Percentiles rank a stretch among this genome's conserved stretches.
These are phyloP conservation scores for Plasmodium reichenowi DNA, from an alignment of 169 alveolate species.

Conservation along the genomic window DNA sequence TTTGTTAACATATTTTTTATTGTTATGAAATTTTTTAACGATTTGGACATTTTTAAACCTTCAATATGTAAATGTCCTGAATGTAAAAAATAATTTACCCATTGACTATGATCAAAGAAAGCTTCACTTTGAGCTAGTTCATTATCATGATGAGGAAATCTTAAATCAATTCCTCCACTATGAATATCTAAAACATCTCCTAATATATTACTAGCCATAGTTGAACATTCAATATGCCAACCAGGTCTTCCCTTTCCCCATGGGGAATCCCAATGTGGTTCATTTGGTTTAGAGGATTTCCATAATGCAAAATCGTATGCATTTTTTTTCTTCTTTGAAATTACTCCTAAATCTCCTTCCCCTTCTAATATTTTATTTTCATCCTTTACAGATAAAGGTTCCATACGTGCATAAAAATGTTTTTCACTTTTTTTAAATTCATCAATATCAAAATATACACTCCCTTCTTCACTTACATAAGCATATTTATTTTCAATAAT, in stretches of 20 bases:
- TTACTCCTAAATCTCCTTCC: slow-evolving; percentile 93
- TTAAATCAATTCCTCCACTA: slow-evolving; percentile 98
- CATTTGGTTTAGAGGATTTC: slow-evolving; percentile 97
- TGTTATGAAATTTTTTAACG: slow-evolving; percentile 97
- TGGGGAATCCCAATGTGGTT: slow-evolving; percentile 98
- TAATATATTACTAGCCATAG: slow-evolving; percentile 95
- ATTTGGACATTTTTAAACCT: slow-evolving; percentile 98
- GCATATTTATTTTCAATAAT: slow-evolving; percentile 95
- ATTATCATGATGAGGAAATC: slow-evolving; percentile 99
- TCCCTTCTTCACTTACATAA: slow-evolving; percentile 94
- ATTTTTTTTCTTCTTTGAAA: slow-evolving; percentile 92
- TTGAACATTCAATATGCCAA: slow-evolving; percentile 99
- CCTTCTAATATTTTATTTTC: slow-evolving; percentile 91
- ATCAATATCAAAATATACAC: slow-evolving; percentile 96
- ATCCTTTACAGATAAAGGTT: slow-evolving; percentile 91
- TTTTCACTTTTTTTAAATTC: slow-evolving; percentile 88
- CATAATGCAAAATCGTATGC: slow-evolving; percentile 98
- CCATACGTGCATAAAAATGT: slow-evolving; percentile 95
- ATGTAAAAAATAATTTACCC: slow-evolving; percentile 98
- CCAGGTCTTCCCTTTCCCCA: slow-evolving; percentile 99
- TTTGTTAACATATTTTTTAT: slow-evolving; percentile 90
- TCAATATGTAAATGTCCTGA: slow-evolving; percentile 98
- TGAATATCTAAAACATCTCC: slow-evolving; percentile 97
- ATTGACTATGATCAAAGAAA: slow-evolving; percentile 92
- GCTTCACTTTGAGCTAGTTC: slow-evolving; percentile 99